Base-by-base conservation (phyloP, 1,139 yeast genomes). In the Lodderomyces jiufengensis region DNA sequence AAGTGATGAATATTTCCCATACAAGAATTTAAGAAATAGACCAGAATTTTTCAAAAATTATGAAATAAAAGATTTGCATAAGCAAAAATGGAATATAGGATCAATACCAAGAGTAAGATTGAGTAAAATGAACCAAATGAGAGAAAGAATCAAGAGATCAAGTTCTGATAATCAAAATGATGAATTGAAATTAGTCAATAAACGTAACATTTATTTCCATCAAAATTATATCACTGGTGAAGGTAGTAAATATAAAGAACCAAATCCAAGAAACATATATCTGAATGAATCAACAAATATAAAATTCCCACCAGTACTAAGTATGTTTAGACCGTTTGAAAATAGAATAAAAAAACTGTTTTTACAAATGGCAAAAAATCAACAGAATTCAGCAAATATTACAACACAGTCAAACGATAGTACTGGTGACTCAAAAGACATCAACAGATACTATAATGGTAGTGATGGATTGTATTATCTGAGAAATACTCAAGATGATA, bases 251-350 rank as follows among this genome's bases (percentile, higher is more conserved):
- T 47, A 50, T 20, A 40, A 45, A 23, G 46, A 52, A 7, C 33
- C 39, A 4, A 50, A 53, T 23, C 57, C 59, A 4, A 44, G 59
- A 28, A 60, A 65, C 13, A 52, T 63, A 3, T 70, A 66, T 44
- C 57, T 63, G 33, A 59, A 60, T 12, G 54, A 52, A 34, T 18
- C 31, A 18, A 25, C 25, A 2, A 37, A 41, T 3, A 41, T 46
- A 18, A 5, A 5, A 16, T 67, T 54, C 50, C 72, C 59, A 20
- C 70, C 69, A 1, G 73, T 76, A 0, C 41, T 76, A 29, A 73
- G 73, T 0, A 51, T 75, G 35, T 78, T 75, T 45, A 59, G 84
- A 41, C 83, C 82, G 0, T 67, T 71, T 44, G 80, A 76, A 42
- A 51, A 62, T 27, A 62, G 66, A 27, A 49, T 68, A 2, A 63